phyloP scores from a whole-genome alignment of 2,329 filamentous ascomycete genomes.

The Botrytis squamosa region DNA sequence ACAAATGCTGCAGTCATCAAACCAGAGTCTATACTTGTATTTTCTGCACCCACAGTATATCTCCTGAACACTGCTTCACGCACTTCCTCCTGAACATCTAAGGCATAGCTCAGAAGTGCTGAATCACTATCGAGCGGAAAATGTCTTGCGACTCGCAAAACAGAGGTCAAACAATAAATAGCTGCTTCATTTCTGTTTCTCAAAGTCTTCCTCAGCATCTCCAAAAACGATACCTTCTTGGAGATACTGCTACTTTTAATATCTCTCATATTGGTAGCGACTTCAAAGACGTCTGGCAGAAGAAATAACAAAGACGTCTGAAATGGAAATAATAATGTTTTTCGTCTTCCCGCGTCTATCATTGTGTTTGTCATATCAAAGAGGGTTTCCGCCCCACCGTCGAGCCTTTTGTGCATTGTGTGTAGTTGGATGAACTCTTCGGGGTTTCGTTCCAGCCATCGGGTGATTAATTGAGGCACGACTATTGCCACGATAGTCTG shows the following conservation, averaged over 20 bases:
- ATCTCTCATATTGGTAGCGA: constrained; percentile 65
- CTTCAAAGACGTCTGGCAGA: constrained; percentile 67
- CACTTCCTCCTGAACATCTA: constrained; percentile 69
- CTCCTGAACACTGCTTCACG: constrained; percentile 63
- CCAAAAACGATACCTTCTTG: constrained; percentile 66
- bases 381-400: constrained; percentile 63
- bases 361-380: constrained; percentile 68
- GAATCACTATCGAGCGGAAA: constrained; percentile 63
- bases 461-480: constrained; percentile 60
- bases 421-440: constrained; percentile 65
- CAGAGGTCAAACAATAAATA: constrained; percentile 62
- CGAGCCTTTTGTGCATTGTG: constrained; percentile 58
- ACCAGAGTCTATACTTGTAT: constrained; percentile 58
- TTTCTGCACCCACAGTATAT: constrained; percentile 47
- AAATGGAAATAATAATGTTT: constrained; percentile 58
- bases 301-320: constrained; percentile 63
- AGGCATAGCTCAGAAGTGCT: constrained; percentile 58
- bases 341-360: constrained; percentile 56
- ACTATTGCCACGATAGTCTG: constrained; percentile 64
- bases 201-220: constrained; percentile 60
- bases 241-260: constrained; percentile 60
- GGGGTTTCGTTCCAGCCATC: constrained; percentile 66
- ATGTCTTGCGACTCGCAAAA: constrained; percentile 62
- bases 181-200: constrained; percentile 65
- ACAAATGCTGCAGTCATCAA: constrained; percentile 67